A percentile compares a stretch with the other conserved stretches of the same genome.
Evolutionary conservation across 345 rosid genomes (phyloP).

Genomic region (Eucalyptus erythrocorys): DNA sequence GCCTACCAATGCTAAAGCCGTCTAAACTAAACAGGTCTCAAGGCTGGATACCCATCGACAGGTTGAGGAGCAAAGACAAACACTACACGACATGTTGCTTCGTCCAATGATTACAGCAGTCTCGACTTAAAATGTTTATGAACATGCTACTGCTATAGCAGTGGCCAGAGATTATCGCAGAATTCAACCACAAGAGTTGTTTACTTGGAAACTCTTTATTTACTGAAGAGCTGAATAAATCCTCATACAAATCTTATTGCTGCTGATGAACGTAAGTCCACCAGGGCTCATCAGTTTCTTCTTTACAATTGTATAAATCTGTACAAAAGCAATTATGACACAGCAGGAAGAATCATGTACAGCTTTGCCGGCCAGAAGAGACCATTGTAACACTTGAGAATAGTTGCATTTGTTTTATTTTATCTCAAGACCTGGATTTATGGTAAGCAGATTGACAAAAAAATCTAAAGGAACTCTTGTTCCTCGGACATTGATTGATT

Average conservation of each 20-base stretch:
- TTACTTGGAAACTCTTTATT: not conserved
- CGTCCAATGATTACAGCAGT: not conserved
- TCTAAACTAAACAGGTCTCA: not conserved
- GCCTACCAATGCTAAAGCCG: not conserved
- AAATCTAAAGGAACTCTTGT: slow-evolving; percentile 63
- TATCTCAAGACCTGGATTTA: slow-evolving; percentile 65
- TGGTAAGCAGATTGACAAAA: slow-evolving; percentile 43
- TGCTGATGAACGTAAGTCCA: not conserved
- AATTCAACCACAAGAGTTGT: not conserved
- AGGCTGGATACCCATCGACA: not conserved
- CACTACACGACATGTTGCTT: not conserved
- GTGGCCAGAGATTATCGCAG: not conserved
- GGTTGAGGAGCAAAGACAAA: not conserved
- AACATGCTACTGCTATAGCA: not conserved
- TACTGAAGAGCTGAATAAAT: not conserved
- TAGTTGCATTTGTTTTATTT: slow-evolving; percentile 2
- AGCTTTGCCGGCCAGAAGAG: not conserved
- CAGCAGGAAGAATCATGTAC: not conserved
- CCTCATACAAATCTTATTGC: not conserved
- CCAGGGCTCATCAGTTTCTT: not conserved
- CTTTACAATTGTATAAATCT: not conserved
- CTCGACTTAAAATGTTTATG: not conserved
- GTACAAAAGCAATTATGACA: not conserved
- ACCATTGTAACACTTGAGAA: not conserved
- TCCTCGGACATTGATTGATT: slow-evolving; percentile 82